These are phyloP conservation scores for Phytopythium mirpurense DNA, from an alignment of 352 stramenopile species.

Conservation along the genomic window DNA sequence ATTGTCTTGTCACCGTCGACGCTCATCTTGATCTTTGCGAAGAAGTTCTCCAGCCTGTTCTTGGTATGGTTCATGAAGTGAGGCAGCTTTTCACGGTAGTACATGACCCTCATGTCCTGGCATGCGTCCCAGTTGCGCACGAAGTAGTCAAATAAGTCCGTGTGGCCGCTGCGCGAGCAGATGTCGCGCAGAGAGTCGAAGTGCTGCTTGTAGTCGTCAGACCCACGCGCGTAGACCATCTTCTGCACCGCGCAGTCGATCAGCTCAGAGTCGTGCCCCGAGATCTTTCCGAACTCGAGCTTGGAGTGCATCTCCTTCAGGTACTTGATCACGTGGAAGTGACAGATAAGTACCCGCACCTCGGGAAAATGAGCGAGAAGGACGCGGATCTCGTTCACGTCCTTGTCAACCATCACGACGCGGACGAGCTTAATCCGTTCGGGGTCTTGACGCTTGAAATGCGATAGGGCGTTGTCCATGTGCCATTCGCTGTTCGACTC, in stretches of 20 bases:
- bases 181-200: neutral
- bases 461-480: conserved; percentile 9
- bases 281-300: conserved; percentile 13
- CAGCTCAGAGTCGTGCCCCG: neutral
- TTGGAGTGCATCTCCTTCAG: conserved; percentile 6
- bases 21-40: conserved; percentile 10
- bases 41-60: conserved; percentile 12
- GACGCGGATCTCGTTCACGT: conserved; percentile 23
- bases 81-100: conserved; percentile 4
- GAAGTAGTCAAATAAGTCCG: conserved; percentile 15
- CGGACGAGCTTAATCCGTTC: conserved; percentile 2
- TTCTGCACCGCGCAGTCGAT: conserved; percentile 10
- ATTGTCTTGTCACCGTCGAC: conserved; percentile 9
- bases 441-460: conserved; percentile 15
- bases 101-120: conserved; percentile 20
- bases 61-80: conserved; percentile 20
- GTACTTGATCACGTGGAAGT: conserved; percentile 23
- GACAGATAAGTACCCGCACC: conserved; percentile 14
- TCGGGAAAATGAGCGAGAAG: conserved; percentile 8
- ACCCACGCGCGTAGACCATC: conserved; percentile 6
- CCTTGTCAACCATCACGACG: conserved; percentile 23
- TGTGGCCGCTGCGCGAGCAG: neutral
- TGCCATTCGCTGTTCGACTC: conserved; percentile 17
- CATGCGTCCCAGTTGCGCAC: conserved; percentile 18
- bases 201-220: conserved; percentile 8